Base-by-base conservation (phyloP, 306 rosid genomes). In the Rosa lucieae region DNA sequence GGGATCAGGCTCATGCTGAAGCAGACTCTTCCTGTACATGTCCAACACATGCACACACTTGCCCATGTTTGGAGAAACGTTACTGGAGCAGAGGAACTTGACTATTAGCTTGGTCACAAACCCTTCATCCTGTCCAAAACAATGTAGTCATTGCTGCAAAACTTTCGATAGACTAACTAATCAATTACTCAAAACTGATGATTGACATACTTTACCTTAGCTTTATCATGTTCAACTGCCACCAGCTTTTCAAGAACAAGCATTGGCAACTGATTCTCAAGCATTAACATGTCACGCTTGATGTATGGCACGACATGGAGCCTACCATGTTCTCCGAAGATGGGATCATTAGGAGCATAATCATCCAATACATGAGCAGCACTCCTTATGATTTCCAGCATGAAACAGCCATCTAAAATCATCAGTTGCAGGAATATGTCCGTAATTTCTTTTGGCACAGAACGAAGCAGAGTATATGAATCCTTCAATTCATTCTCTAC, bases 401-500 rank as follows among this genome's bases (percentile, higher is more conserved):
- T 67, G 79, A 91, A 91, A 84, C 89, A 87, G 1, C 90, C 96
- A 83, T 91, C 96, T 44, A 89, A 39, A 67, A 87, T 83, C 87
- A 87, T 86, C 26, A 89, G 9, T 55, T 79, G 70, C 72, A 86
- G 14, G 79, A 89, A 89, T 12, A 63, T 66, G 0, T 42, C 26
- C 0, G 75, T 56, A 9, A 79, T 63, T 3, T 78, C 11, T 63
- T 1, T 75, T 87, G 88, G 84, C 14, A 21, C 14, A 23, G 62
- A 43, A 32, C 83, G 89, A 3, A 91, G 86, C 53, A 82, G 70
- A n/a, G 71, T 80, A 67, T 67, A 87, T 0, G 89, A 81, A 46
- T 77, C 79, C 51, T 37, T 78, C 79, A 91, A 75, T 32, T 82
- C 77, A 15, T 83, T 42, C 15, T 37, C 78, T 23, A 79, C 89